Percentiles rank a stretch among this genome's conserved stretches.
Evolutionary conservation across 2,329 filamentous ascomycete genomes (phyloP).

Genomic region (Cladosporium sp.): DNA sequence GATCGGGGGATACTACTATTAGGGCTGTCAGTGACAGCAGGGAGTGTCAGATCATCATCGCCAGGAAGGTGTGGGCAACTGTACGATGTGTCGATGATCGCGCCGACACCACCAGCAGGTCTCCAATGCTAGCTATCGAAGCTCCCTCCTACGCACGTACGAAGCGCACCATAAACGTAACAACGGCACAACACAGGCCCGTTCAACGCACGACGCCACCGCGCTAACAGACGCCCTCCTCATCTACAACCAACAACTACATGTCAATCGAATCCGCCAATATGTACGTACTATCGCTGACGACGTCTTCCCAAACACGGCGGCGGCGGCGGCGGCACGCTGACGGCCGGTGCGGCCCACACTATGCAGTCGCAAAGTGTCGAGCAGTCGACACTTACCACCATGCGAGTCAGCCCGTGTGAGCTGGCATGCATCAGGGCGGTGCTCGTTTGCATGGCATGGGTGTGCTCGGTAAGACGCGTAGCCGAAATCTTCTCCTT

Average conservation of each 20-base stretch:
- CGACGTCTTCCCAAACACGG: background rate
- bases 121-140: background rate
- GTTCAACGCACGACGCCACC: background rate
- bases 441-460: background rate
- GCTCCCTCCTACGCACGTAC: background rate
- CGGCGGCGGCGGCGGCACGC: background rate
- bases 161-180: background rate
- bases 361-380: background rate
- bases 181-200: background rate
- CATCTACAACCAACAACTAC: slow-evolving; percentile 5
- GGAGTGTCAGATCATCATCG: background rate
- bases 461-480: slow-evolving; percentile 5
- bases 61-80: background rate
- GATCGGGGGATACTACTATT: background rate
- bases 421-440: background rate
- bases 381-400: background rate
- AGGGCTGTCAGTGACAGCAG: background rate
- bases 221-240: background rate
- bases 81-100: background rate
- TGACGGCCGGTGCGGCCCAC: slow-evolving; percentile 11
- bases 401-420: slow-evolving; percentile 5
- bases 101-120: background rate
- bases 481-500: background rate
- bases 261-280: background rate
- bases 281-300: background rate